A percentile compares a stretch with the other conserved stretches of the same genome.
Evolutionary conservation across 2,329 filamentous ascomycete species (phyloP).

Genomic region (Ambrosiella xylebori): DNA sequence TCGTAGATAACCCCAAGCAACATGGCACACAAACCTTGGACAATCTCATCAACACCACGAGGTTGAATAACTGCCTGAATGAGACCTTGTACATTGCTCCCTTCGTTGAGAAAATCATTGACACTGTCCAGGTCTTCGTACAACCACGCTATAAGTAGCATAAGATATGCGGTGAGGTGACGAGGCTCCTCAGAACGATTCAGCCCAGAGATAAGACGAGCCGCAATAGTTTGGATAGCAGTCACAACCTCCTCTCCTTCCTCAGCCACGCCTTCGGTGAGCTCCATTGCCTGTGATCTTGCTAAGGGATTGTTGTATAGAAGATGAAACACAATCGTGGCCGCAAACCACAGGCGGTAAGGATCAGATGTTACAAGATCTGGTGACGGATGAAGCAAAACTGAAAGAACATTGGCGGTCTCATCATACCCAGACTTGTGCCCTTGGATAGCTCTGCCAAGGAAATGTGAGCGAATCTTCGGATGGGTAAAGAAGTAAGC

Average conservation of each 20-base stretch:
- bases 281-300: constrained; percentile 61
- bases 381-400: constrained; percentile 48
- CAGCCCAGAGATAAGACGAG: constrained; percentile 68
- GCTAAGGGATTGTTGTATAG: constrained; percentile 63
- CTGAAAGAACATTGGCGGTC: constrained; percentile 74
- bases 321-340: constrained; percentile 71
- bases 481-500: constrained; percentile 76
- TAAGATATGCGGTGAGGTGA: constrained; percentile 69
- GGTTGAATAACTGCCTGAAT: constrained; percentile 55
- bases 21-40: constrained; percentile 70
- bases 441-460: constrained; percentile 75
- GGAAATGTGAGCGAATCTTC: constrained; percentile 69
- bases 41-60: constrained; percentile 40
- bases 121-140: constrained; percentile 85
- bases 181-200: constrained; percentile 62
- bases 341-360: constrained; percentile 79
- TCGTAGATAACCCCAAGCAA: constrained; percentile 83
- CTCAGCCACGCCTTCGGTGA: constrained; percentile 77
- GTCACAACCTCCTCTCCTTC: constrained; percentile 91
- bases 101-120: constrained; percentile 83
- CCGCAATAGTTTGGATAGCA: constrained; percentile 72
- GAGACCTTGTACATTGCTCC: constrained; percentile 76
- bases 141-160: constrained; percentile 75
- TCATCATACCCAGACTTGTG: constrained; percentile 63
- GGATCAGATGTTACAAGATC: constrained; percentile 53